Evolutionary conservation across 352 stramenopile genomes (phyloP).

Genomic region (Globisporangium paroecandrum): DNA sequence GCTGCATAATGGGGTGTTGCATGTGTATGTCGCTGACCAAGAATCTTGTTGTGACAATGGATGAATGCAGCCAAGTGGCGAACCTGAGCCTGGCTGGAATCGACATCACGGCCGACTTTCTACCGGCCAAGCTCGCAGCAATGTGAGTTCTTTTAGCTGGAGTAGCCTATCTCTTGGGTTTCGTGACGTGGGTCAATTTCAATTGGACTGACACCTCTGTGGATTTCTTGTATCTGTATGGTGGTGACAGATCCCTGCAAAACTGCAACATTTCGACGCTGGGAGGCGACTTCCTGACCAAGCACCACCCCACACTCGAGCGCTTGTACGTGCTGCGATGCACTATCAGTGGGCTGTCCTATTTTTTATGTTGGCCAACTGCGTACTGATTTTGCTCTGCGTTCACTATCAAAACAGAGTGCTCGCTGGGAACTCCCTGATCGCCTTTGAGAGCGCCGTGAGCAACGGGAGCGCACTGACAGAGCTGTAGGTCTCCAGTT

Average conservation of each 20-base stretch:
- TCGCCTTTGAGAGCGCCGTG: background rate
- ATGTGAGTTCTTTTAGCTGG: constrained; percentile 1
- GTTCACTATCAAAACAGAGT: background rate
- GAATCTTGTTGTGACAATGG: background rate
- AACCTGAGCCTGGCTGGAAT: constrained; percentile 6
- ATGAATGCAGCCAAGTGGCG: background rate
- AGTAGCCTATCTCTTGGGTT: background rate
- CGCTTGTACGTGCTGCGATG: background rate
- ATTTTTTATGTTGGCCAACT: background rate
- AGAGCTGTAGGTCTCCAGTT: background rate
- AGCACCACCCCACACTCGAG: background rate
- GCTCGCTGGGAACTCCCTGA: background rate
- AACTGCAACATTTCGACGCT: constrained; percentile 4
- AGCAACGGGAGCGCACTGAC: background rate
- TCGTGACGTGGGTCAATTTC: background rate
- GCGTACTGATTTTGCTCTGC: background rate
- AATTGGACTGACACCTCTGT: background rate
- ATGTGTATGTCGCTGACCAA: background rate
- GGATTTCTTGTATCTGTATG: background rate
- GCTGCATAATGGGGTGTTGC: too few species aligned
- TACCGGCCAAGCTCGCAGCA: background rate
- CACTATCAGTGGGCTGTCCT: background rate
- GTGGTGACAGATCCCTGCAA: background rate
- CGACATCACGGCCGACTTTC: constrained; percentile 3
- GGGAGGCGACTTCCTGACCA: background rate